A percentile compares a stretch with the other conserved stretches of the same genome.
Evolutionary conservation across 208 protist genomes (phyloP).

Genomic region (Trypanosoma boissoni): DNA sequence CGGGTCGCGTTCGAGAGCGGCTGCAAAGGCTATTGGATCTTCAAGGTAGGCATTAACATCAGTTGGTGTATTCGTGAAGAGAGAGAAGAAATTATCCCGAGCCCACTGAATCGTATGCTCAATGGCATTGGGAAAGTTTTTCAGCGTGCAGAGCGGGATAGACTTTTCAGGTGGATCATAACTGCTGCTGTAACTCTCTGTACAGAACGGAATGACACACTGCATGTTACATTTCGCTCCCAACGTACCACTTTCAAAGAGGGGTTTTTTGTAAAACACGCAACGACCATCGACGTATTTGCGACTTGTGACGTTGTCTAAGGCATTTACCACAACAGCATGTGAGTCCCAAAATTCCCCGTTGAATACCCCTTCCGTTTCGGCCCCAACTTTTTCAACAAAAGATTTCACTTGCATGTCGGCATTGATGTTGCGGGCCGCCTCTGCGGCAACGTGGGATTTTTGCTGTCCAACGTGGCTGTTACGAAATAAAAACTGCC

Average conservation of each 20-base stretch:
- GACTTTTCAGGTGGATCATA: constrained; percentile 98
- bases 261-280: constrained; percentile 95
- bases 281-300: constrained; percentile 96
- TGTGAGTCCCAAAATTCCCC: constrained; percentile 96
- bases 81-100: constrained; percentile 86
- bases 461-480: constrained; percentile 96
- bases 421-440: constrained; percentile 94
- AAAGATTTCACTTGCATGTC: constrained; percentile 75
- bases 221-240: constrained; percentile 99
- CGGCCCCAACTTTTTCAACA: constrained; percentile 91
- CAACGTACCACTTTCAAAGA: constrained; percentile 99
- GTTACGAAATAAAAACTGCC: constrained; percentile 99
- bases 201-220: constrained; percentile 96
- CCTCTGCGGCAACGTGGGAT: constrained; percentile 90
- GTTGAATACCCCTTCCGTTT: constrained; percentile 96
- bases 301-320: constrained; percentile 98
- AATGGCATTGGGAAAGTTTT: constrained; percentile 99
- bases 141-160: constrained; percentile 99
- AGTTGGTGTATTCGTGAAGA: constrained; percentile 68
- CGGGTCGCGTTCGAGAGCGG: constrained; percentile 68
- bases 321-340: constrained; percentile 96
- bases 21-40: constrained; percentile 58
- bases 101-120: constrained; percentile 98
- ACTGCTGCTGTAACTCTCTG: constrained; percentile 98
- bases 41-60: constrained; percentile 90